A percentile compares a stretch with the other conserved stretches of the same genome.
Evolutionary conservation across 2,329 filamentous ascomycete species (phyloP).

Genomic region (Aspergillaceae sp.): DNA sequence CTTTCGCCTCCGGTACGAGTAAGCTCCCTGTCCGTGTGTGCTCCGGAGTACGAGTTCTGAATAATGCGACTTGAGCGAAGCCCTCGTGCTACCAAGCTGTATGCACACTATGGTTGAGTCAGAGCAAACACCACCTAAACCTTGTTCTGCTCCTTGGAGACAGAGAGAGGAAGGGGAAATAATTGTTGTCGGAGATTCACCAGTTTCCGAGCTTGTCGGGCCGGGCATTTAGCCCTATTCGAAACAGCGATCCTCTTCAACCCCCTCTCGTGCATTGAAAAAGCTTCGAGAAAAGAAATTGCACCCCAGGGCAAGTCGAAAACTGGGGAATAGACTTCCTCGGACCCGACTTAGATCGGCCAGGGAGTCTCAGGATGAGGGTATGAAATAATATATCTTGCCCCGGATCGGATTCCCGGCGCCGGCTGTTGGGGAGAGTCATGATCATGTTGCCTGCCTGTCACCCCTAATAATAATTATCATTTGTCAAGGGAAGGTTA

Average conservation of each 20-base stretch:
- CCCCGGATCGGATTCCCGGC: not conserved
- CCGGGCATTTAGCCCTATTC: conserved; percentile 15
- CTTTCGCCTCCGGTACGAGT: no score
- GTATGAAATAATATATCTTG: no score
- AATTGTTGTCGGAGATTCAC: conserved; percentile 1
- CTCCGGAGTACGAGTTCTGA: no score
- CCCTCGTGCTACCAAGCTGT: no score
- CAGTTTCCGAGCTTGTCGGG: conserved; percentile 13
- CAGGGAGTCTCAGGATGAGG: not conserved
- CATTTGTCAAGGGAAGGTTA: not conserved
- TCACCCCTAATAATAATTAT: no score
- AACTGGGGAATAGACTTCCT: not conserved
- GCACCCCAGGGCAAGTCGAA: not conserved
- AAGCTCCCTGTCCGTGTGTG: no score
- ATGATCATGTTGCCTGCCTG: not conserved
- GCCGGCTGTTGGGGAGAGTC: not conserved
- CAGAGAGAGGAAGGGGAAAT: no score
- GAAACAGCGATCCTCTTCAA: conserved; percentile 9
- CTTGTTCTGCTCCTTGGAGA: no score
- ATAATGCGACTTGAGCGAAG: no score
- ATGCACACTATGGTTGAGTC: no score
- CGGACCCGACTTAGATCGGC: not conserved
- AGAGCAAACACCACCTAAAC: no score
- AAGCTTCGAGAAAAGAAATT: conserved; percentile 6
- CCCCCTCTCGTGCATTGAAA: not conserved